phyloP scores from a whole-genome alignment of 1,284 basidiomycete species.

The Pascua sp. region DNA sequence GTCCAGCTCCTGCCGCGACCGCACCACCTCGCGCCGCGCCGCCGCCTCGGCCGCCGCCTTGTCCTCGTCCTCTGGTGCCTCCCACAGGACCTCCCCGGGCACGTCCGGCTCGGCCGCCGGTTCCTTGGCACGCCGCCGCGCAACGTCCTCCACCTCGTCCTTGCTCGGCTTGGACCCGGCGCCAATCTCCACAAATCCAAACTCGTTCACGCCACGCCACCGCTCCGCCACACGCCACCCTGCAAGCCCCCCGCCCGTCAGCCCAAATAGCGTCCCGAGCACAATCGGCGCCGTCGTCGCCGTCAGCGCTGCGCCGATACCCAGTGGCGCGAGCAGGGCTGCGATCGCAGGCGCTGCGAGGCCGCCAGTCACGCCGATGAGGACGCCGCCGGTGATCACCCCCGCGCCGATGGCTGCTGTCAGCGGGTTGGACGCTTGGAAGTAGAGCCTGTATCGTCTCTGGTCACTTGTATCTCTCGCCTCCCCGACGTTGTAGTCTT shows the following conservation, averaged over 20 bases:
- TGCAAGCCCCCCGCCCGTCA: constrained; percentile 54
- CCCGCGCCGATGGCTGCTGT: constrained; percentile 52
- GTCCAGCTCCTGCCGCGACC: constrained; percentile 9
- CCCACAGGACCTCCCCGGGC: constrained; percentile 5
- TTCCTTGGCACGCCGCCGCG: constrained; percentile 8
- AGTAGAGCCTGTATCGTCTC: no score
- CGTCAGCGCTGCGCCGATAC: constrained; percentile 49
- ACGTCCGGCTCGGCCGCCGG: constrained; percentile 7
- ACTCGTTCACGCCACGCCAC: constrained; percentile 55
- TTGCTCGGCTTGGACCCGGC: constrained; percentile 38
- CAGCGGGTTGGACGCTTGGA: neutral
- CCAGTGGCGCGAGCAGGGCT: constrained; percentile 51
- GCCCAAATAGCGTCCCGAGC: constrained; percentile 55
- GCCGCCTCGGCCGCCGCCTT: constrained; percentile 7
- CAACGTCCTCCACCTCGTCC: constrained; percentile 40
- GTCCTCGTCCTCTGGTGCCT: constrained; percentile 9
- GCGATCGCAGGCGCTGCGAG: constrained; percentile 55
- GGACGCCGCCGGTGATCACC: constrained; percentile 49
- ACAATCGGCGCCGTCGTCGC: constrained; percentile 52
- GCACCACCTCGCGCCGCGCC: constrained; percentile 6
- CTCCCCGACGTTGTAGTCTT: no score
- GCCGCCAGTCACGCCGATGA: constrained; percentile 56
- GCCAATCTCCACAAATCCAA: constrained; percentile 53
- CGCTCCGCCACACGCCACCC: constrained; percentile 53
- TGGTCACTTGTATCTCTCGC: no score